phyloP scores from a whole-genome alignment of 495 filamentous ascomycete genomes.

The Trichoderma asperelloides region DNA sequence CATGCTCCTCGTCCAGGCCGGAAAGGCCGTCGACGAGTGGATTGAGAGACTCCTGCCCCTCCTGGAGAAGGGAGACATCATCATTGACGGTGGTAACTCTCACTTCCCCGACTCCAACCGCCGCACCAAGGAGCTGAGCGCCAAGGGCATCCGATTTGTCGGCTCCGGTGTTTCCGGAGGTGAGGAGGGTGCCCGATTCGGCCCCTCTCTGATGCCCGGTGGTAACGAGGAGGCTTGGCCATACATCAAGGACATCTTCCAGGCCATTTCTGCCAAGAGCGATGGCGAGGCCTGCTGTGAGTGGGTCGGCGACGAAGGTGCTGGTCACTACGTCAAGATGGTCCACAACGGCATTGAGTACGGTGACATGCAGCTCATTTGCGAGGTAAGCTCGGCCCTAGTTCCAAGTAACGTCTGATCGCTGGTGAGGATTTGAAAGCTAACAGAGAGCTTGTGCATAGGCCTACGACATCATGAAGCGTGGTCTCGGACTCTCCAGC shows the following conservation, averaged over 20 bases:
- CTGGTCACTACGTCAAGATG: slow-evolving; percentile 99
- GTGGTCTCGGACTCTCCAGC: slow-evolving; percentile 71
- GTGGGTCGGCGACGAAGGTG: slow-evolving; percentile 98
- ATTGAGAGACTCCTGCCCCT: slow-evolving; percentile 89
- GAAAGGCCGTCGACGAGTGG: slow-evolving; percentile 96
- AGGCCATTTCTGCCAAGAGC: slow-evolving; percentile 93
- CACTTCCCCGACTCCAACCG: slow-evolving; percentile 99
- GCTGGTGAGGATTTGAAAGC: slow-evolving; percentile 11
- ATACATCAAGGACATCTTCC: slow-evolving; percentile 97
- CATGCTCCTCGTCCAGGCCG: slow-evolving; percentile 97
- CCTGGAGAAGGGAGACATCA: slow-evolving; percentile 88
- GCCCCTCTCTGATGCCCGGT: slow-evolving; percentile 96
- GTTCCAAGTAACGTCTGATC: neutral
- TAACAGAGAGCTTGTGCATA: slow-evolving; percentile 24
- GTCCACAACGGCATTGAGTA: slow-evolving; percentile 99
- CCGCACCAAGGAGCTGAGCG: slow-evolving; percentile 71
- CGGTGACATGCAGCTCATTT: slow-evolving; percentile 99
- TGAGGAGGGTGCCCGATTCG: slow-evolving; percentile 97
- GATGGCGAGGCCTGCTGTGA: slow-evolving; percentile 96
- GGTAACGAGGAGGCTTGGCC: slow-evolving; percentile 98
- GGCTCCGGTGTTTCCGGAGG: slow-evolving; percentile 96
- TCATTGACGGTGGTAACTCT: slow-evolving; percentile 99
- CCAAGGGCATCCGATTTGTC: slow-evolving; percentile 92
- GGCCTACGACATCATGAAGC: slow-evolving; percentile 99
- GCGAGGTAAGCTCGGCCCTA: slow-evolving; percentile 57